Base-by-base conservation (phyloP, 371 early-diverging fungal species). In the Rhizopus sp. region DNA sequence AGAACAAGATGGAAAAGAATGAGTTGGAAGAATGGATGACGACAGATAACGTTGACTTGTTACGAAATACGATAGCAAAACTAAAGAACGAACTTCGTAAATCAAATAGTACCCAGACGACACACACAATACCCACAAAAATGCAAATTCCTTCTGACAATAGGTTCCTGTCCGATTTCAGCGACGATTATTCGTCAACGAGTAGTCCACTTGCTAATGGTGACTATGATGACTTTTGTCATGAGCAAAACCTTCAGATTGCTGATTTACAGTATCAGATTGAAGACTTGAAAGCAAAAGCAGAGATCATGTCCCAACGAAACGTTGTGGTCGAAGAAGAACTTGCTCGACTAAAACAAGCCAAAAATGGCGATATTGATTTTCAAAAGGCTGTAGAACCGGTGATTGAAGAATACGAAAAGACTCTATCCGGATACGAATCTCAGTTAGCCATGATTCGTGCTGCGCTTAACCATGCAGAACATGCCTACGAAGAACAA, bases 1-100 rank as follows among this genome's bases (percentile, higher is more conserved):
- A 91, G 63, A 96, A 96, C 64, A 80, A 82, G 34, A 87, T 87
- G 12, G 84, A 83, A 40, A 82, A 92, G 57, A 93, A 93, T 61
- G 72, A 78, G 32, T 60, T 72, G 44, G 88, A 88, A 57, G 90
- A 91, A 50, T 82, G 80, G 80, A 84, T 82, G 70, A 82, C 80
- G 12, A 77, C 71, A 45, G 86, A 81, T 34, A 87, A 85, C 63
- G 57, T 83, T 4, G 86, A 84, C 39, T 57, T 86, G 52, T 57
- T 87, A 17, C 80, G 84, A 34, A 64, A 68, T 9, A 73, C 83
- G 42, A 82, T 87, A 10, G 60, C 72, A 9, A 82, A 82, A 55
- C 72, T 87, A 37, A 84, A 81, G 49, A 57, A 53, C n/a, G 83
- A 86, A 45, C 62, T 88, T 29, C 70, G 69, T 17, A 46, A 58